phyloP scores from a whole-genome alignment of 2,329 filamentous ascomycete species.

The Rutstroemia sp. region DNA sequence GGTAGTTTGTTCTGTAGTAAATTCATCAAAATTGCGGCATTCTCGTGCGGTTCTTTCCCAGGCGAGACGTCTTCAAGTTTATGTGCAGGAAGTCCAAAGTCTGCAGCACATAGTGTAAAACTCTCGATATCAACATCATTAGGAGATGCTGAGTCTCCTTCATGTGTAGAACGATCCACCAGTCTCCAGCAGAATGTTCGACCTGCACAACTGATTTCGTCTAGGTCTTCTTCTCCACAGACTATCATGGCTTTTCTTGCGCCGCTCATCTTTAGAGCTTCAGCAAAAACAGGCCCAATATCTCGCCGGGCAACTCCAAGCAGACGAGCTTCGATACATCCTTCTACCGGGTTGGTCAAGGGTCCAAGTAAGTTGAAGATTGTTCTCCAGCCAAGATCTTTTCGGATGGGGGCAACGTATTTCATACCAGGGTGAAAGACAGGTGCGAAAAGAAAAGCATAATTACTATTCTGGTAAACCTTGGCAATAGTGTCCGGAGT shows the following conservation, averaged over 20 bases:
- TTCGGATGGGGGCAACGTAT: constrained; percentile 77
- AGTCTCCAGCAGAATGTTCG: constrained; percentile 85
- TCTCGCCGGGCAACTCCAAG: constrained; percentile 88
- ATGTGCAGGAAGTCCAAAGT: constrained; percentile 77
- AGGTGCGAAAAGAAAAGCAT: constrained; percentile 91
- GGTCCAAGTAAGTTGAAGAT: constrained; percentile 97
- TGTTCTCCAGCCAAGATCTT: constrained; percentile 85
- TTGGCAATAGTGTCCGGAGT: constrained; percentile 60
- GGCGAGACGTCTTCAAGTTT: constrained; percentile 71
- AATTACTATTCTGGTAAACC: constrained; percentile 77
- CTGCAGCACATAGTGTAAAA: constrained; percentile 72
- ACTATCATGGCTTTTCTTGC: constrained; percentile 81
- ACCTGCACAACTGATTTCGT: constrained; percentile 91
- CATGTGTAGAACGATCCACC: constrained; percentile 38
- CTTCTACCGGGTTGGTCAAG: constrained; percentile 82
- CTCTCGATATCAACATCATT: constrained; percentile 55
- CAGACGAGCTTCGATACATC: constrained; percentile 77
- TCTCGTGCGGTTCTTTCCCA: constrained; percentile 78
- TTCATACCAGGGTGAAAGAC: constrained; percentile 95
- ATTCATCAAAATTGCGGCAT: constrained; percentile 73
- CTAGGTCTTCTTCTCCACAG: constrained; percentile 89
- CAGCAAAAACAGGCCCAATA: constrained; percentile 81
- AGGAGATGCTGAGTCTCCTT: constrained; percentile 29
- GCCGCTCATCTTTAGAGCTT: constrained; percentile 70
- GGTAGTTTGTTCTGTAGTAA: constrained; percentile 69